Percentiles rank a stretch among this genome's conserved stretches.
phyloP scores from a whole-genome alignment of 2,329 filamentous ascomycete species.

The Ophiosphaerella herpotricha region DNA sequence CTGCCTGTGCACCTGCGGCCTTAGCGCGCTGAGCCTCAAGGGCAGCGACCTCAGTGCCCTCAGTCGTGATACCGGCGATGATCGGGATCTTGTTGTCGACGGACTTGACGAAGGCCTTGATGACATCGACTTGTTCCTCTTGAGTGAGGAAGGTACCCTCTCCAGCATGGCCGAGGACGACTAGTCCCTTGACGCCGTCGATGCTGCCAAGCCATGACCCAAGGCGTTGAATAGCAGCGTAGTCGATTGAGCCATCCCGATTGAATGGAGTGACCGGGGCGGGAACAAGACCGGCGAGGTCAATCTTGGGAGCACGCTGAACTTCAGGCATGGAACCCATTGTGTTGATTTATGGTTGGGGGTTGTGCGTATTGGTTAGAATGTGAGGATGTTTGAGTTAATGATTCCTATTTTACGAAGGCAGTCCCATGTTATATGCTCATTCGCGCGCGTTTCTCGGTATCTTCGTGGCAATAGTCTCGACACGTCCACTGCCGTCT shows the following conservation, averaged over 20 bases:
- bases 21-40: constrained; percentile 57
- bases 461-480: not conserved
- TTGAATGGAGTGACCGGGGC: constrained; percentile 60
- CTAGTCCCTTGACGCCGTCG: constrained; percentile 57
- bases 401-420: not conserved
- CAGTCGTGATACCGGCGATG: constrained; percentile 59
- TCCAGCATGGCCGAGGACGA: constrained; percentile 60
- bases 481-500: not conserved
- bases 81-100: constrained; percentile 57
- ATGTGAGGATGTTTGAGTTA: constrained; percentile 1
- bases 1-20: constrained; percentile 57
- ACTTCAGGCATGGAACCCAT: constrained; percentile 34
- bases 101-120: constrained; percentile 59
- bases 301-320: constrained; percentile 38
- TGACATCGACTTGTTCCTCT: constrained; percentile 56
- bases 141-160: constrained; percentile 60
- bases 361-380: not conserved
- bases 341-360: constrained; percentile 7
- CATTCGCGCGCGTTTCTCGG: not conserved
- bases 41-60: constrained; percentile 59
- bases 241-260: constrained; percentile 55
- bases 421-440: not conserved
- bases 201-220: constrained; percentile 60
- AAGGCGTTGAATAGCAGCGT: constrained; percentile 57
- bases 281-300: constrained; percentile 57